Percentiles rank a stretch among this genome's conserved stretches.
Conservation (phyloP, 352 stramenopile species). For the Peronospora tabacina region DNA sequence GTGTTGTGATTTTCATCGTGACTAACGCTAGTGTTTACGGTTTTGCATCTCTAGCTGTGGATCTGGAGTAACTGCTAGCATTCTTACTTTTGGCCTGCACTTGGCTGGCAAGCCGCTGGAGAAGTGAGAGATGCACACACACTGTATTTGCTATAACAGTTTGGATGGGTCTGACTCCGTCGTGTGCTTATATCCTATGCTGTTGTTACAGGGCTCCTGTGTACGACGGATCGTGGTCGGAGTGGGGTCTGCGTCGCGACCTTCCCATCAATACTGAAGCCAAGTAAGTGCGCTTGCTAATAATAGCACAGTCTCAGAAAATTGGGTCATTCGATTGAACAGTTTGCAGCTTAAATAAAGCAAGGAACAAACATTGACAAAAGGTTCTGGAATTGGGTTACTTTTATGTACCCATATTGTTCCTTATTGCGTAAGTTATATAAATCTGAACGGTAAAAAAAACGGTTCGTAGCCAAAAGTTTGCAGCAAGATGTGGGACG, state of each 20-base stretch:
- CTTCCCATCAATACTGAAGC: slow-evolving; percentile 39
- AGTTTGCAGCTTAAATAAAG: slow-evolving; percentile 2
- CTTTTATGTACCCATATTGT: background rate
- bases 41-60: slow-evolving; percentile 43
- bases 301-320: background rate
- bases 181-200: slow-evolving; percentile 1
- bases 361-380: slow-evolving; percentile 5
- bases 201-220: slow-evolving; percentile 43
- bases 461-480: no score
- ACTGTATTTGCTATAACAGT: background rate
- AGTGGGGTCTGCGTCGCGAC: slow-evolving; percentile 67
- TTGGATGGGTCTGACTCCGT: slow-evolving; percentile 2
- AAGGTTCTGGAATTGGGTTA: background rate
- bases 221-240: slow-evolving; percentile 88
- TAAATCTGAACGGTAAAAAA: no score
- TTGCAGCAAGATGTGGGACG: slow-evolving; percentile 14
- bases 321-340: slow-evolving; percentile 1
- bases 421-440: background rate
- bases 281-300: slow-evolving; percentile 3
- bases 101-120: slow-evolving; percentile 54
- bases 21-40: background rate
- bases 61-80: slow-evolving; percentile 59
- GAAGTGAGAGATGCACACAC: slow-evolving; percentile 34
- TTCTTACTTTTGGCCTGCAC: slow-evolving; percentile 63
- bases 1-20: background rate